Conservation (phyloP, 192 early-diverging fungal genomes). For the Coemansia sp. region DNA sequence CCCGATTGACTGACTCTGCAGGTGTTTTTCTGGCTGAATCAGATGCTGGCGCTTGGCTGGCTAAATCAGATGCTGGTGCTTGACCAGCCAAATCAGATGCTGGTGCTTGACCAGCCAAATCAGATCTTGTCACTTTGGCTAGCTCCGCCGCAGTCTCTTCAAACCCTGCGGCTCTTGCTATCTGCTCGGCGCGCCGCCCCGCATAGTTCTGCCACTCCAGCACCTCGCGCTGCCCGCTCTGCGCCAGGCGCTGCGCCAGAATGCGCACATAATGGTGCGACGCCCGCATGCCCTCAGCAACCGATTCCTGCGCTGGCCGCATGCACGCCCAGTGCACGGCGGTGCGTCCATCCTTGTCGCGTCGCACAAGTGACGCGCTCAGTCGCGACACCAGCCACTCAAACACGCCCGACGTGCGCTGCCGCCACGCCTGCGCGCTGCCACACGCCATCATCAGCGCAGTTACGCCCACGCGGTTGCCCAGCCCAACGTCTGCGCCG, state of each 20-base stretch:
- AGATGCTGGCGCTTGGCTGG: no score
- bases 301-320: constrained; percentile 1
- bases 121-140: neutral
- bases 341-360: constrained; percentile 41
- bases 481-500: constrained; percentile 18
- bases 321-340: constrained; percentile 43
- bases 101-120: no score
- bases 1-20: neutral
- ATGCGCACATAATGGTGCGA: constrained; percentile 19
- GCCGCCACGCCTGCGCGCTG: constrained; percentile 16
- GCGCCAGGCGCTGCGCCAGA: constrained; percentile 15
- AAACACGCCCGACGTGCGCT: constrained; percentile 19
- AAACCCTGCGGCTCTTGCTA: constrained; percentile 10
- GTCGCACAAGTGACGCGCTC: constrained; percentile 15
- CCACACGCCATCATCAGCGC: constrained; percentile 42
- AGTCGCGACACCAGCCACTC: constrained; percentile 38
- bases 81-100: no score
- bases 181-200: constrained; percentile 20
- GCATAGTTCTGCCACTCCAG: constrained; percentile 34
- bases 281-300: constrained; percentile 10
- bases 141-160: neutral
- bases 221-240: constrained; percentile 15
- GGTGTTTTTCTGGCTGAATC: no score
- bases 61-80: no score
- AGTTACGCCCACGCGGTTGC: constrained; percentile 31